Conservation (phyloP, 78 protist genomes). For the Dictyostelium firmibasis region DNA sequence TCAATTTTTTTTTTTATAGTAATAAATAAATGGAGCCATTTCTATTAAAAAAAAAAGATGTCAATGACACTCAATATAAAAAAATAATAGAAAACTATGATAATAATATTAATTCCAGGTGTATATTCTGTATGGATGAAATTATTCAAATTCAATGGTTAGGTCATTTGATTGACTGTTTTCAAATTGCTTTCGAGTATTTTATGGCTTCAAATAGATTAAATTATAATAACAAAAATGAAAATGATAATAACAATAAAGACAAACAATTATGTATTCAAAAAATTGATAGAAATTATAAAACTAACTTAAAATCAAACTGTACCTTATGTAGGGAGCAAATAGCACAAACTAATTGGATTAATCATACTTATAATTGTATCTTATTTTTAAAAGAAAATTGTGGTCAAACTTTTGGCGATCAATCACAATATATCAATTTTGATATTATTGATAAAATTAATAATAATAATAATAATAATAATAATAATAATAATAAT, state of each 20-base stretch:
- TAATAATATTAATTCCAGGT: no score
- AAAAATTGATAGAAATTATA: no score
- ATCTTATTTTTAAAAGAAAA: no score
- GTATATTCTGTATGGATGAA: neutral
- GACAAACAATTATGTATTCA: no score
- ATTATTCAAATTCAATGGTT: neutral
- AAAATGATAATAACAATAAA: no score
- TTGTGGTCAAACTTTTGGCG: neutral
- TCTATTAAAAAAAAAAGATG: neutral
- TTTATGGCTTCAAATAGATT: no score
- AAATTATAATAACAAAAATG: neutral
- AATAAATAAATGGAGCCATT: no score
- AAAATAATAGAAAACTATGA: no score
- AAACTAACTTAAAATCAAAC: neutral
- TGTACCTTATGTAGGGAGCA: neutral
- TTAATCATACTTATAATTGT: neutral
- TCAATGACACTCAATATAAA: neutral
- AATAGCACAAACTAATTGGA: neutral
- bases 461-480: no score
- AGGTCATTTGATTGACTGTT: neutral
- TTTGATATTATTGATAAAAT: no score
- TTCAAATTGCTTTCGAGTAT: neutral
- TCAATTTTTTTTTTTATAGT: no score
- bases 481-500: no score
- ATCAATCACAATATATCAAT: neutral